phyloP scores from a whole-genome alignment of 2,329 filamentous ascomycete species.

The Aspergillus sp. region DNA sequence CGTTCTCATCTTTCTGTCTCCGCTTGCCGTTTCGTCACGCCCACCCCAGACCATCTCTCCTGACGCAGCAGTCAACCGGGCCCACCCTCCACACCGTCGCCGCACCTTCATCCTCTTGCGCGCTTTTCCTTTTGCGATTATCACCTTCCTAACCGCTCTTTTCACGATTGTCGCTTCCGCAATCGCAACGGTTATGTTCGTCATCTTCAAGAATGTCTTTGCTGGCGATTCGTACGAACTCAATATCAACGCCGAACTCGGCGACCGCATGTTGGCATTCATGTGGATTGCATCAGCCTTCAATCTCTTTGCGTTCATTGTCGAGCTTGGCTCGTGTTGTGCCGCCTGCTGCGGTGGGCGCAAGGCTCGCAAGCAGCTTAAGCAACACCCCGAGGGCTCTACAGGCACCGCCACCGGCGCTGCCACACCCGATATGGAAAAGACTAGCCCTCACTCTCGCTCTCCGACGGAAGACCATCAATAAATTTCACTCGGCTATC shows the following conservation, averaged over 20 bases:
- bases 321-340: slow-evolving; percentile 76
- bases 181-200: slow-evolving; percentile 79
- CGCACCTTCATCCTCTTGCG: slow-evolving; percentile 42
- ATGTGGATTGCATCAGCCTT: slow-evolving; percentile 81
- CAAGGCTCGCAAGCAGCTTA: slow-evolving; percentile 37
- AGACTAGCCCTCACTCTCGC: slow-evolving; percentile 12
- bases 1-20: slow-evolving; percentile 67
- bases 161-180: slow-evolving; percentile 68
- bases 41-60: slow-evolving; percentile 34
- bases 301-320: slow-evolving; percentile 66
- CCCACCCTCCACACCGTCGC: slow-evolving; percentile 36
- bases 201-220: slow-evolving; percentile 77
- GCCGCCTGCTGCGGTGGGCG: slow-evolving; percentile 54
- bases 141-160: slow-evolving; percentile 67
- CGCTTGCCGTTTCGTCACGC: slow-evolving; percentile 48
- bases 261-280: slow-evolving; percentile 75
- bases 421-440: slow-evolving; percentile 13
- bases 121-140: slow-evolving; percentile 66
- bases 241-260: slow-evolving; percentile 72
- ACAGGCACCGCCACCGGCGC: neutral
- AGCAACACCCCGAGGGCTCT: slow-evolving; percentile 17
- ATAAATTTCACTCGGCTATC: neutral
- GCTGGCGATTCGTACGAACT: slow-evolving; percentile 63
- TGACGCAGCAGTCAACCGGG: slow-evolving; percentile 26
- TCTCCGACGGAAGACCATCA: slow-evolving; percentile 5